Conservation (phyloP, 1,139 yeast genomes). For the Debaryomycetaceae sp. region DNA sequence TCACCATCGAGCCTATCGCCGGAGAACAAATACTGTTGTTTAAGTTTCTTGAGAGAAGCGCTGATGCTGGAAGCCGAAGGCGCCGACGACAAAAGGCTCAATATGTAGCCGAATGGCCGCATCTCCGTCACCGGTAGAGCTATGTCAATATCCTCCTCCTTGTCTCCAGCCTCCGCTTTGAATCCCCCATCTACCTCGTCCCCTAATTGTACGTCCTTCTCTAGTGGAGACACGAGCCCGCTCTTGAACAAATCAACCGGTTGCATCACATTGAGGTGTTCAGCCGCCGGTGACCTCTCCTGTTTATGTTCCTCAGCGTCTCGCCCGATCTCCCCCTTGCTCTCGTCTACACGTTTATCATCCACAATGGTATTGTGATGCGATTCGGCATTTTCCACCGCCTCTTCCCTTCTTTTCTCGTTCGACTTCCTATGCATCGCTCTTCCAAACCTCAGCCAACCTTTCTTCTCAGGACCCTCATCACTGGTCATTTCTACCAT, state of each 20-base stretch:
- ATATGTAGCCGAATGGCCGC: conserved; percentile 26
- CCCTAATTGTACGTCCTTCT: neutral
- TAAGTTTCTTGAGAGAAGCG: neutral
- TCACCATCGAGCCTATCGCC: neutral
- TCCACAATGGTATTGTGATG: too few relatives aligned
- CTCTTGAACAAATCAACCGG: neutral
- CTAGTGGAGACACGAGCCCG: neutral
- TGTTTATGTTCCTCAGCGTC: too few relatives aligned
- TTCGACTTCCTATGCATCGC: neutral
- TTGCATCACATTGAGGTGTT: neutral
- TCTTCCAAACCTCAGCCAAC: neutral
- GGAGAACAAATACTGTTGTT: neutral
- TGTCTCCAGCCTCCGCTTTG: neutral
- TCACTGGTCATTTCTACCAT: neutral
- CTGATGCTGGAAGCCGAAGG: conserved; percentile 13
- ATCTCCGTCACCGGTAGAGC: conserved; percentile 18
- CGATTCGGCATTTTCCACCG: neutral
- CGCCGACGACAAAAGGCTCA: conserved; percentile 49
- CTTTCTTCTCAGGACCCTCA: neutral
- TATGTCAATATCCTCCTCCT: conserved; percentile 17
- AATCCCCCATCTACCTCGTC: neutral
- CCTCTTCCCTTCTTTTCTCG: neutral
- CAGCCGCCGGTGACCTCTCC: neutral
- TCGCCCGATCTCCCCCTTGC: too few relatives aligned
- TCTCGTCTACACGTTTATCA: too few relatives aligned